Evolutionary conservation across 441 rosid genomes (phyloP).

Genomic region (Monsonia emarginata): DNA sequence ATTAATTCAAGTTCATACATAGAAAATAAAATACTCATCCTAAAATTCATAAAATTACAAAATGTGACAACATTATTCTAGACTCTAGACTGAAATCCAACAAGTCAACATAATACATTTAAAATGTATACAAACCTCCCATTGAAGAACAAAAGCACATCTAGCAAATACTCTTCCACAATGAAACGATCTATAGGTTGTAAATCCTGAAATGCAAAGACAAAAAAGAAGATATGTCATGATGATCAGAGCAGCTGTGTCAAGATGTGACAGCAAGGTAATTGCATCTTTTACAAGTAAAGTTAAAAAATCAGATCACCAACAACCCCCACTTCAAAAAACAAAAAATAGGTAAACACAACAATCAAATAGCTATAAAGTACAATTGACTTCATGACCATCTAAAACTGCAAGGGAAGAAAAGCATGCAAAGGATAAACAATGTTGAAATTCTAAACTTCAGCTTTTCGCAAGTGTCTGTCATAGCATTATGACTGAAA

Average conservation of each 20-base stretch:
- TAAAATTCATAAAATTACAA: neutral
- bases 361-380: neutral
- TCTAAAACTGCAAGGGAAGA: no score
- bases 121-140: slow-evolving; percentile 71
- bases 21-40: neutral
- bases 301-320: neutral
- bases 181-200: slow-evolving; percentile 91
- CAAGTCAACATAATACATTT: neutral
- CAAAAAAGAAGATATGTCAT: neutral
- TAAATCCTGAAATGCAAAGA: slow-evolving; percentile 53
- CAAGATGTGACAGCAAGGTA: neutral
- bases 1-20: no score
- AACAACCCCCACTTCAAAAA: neutral
- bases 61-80: neutral
- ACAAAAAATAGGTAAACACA: neutral
- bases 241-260: neutral
- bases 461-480: no score
- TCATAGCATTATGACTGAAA: no score
- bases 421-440: no score
- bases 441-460: no score
- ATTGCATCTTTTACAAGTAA: neutral
- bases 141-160: slow-evolving; percentile 87
- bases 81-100: neutral
- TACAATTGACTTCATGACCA: neutral
- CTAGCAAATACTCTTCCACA: slow-evolving; percentile 88